Evolutionary conservation across 108 stramenopile species (phyloP).

Genomic region (Aureococcus anophagefferens): DNA sequence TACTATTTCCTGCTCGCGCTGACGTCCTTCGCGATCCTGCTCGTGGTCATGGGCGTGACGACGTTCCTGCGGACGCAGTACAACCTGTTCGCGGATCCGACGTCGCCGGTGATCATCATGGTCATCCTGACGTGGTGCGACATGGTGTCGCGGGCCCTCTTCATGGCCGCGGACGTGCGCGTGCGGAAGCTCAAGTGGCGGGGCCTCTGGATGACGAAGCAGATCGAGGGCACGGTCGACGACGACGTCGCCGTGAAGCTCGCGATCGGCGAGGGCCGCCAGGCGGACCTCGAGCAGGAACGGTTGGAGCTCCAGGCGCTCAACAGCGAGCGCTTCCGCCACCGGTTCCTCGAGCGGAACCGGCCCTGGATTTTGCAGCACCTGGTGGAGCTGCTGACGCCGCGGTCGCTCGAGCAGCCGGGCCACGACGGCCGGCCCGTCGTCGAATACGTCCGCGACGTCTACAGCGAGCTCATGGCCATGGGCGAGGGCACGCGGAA

Average conservation of each 20-base stretch:
- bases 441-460: slow-evolving; percentile 61
- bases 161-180: slow-evolving; percentile 28
- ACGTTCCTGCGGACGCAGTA: slow-evolving; percentile 59
- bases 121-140: slow-evolving; percentile 49
- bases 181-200: slow-evolving; percentile 51
- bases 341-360: slow-evolving; percentile 73
- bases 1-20: slow-evolving; percentile 67
- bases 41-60: slow-evolving; percentile 55
- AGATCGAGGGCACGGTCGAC: slow-evolving; percentile 66
- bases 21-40: slow-evolving; percentile 56
- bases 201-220: slow-evolving; percentile 61
- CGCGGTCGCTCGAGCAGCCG: slow-evolving; percentile 40
- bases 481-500: slow-evolving; percentile 54
- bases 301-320: slow-evolving; percentile 63
- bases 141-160: slow-evolving; percentile 35
- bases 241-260: slow-evolving; percentile 74
- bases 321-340: slow-evolving; percentile 69
- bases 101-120: slow-evolving; percentile 49
- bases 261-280: slow-evolving; percentile 74
- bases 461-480: slow-evolving; percentile 62
- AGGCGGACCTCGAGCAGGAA: slow-evolving; percentile 69
- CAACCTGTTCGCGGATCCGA: slow-evolving; percentile 62
- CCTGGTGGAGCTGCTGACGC: slow-evolving; percentile 68
- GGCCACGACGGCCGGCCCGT: slow-evolving; percentile 53
- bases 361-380: slow-evolving; percentile 77